Conservation (phyloP, 106 monocot genomes). For the Dendrobium nobile region DNA sequence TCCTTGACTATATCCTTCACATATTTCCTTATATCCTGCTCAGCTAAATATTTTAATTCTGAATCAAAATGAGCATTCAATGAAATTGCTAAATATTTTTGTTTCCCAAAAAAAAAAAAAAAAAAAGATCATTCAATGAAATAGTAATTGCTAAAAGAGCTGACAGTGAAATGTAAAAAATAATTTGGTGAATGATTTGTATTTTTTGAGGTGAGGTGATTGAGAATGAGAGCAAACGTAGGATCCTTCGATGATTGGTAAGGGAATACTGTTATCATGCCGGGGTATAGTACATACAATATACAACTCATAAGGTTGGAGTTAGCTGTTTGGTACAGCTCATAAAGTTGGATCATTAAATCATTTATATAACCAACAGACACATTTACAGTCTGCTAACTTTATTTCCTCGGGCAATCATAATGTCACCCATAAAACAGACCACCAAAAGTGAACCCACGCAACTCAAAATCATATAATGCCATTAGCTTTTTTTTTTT, state of each 20-base stretch:
- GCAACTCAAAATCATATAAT: too few species aligned
- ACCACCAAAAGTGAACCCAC: conserved; percentile 5
- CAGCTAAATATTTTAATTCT: too few species aligned
- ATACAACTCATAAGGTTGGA: neutral
- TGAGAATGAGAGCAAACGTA: neutral
- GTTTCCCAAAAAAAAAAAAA: too few species aligned
- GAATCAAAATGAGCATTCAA: too few species aligned
- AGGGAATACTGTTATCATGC: neutral
- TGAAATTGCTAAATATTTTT: too few species aligned
- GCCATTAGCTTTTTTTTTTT: too few species aligned
- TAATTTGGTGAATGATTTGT: neutral
- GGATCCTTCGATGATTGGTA: neutral
- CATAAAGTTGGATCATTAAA: conserved; percentile 4
- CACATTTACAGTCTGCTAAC: conserved; percentile 2
- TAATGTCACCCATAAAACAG: neutral
- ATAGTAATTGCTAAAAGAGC: too few species aligned
- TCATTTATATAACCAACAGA: conserved; percentile 5
- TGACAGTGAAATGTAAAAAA: neutral
- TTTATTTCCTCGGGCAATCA: neutral
- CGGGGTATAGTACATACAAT: neutral
- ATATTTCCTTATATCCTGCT: too few species aligned
- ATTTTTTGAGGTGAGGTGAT: neutral
- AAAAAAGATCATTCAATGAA: too few species aligned
- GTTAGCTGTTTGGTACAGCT: conserved; percentile 6
- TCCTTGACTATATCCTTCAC: too few species aligned